A percentile compares a stretch with the other conserved stretches of the same genome.
phyloP scores from a whole-genome alignment of 305 asterid species.

The Plantago lanceolata region DNA sequence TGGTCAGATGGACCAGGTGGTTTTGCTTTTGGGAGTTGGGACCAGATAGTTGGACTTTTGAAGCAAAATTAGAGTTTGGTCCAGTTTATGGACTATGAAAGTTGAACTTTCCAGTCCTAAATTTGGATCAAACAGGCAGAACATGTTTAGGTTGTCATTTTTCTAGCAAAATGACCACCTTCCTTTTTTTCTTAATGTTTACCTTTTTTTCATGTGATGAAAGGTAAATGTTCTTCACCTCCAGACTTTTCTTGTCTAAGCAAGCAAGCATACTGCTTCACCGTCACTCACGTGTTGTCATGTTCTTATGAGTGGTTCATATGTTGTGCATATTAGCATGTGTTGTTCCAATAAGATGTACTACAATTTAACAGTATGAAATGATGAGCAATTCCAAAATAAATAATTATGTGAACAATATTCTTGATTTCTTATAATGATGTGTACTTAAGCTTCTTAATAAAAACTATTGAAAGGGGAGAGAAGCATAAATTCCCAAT shows the following conservation, averaged over 20 bases:
- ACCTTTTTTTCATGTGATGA: background rate
- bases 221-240: background rate
- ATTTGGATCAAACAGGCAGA: background rate
- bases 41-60: background rate
- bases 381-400: too few species aligned
- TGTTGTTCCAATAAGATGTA: background rate
- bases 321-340: background rate
- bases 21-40: background rate
- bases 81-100: background rate
- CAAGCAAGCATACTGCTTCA: too few species aligned
- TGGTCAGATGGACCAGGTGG: background rate
- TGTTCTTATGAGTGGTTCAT: too few species aligned
- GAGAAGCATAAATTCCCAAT: background rate
- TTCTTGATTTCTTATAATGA: background rate
- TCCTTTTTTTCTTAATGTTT: background rate
- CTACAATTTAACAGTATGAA: too few species aligned
- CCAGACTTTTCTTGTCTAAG: too few species aligned
- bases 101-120: background rate
- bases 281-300: too few species aligned
- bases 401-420: background rate
- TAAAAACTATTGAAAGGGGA: background rate
- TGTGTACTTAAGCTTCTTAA: background rate
- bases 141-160: background rate
- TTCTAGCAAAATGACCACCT: background rate
- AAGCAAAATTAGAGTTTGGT: background rate